A percentile compares a stretch with the other conserved stretches of the same genome.
Conservation (phyloP, 2,329 filamentous ascomycete genomes). For the Zasmidium angulare region DNA sequence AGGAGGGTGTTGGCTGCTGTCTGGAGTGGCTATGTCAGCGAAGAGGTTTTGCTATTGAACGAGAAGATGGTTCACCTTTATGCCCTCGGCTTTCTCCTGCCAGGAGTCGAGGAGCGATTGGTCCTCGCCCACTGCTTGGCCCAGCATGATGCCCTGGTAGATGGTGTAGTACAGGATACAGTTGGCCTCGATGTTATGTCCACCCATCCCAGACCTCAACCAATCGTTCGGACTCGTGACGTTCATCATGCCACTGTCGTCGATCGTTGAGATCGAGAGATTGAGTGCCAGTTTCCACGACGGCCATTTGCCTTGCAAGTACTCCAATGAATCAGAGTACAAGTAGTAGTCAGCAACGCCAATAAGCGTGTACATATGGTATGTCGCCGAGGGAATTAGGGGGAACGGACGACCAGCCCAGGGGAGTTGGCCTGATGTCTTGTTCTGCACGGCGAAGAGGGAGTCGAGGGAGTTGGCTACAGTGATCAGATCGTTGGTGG, state of each 20-base stretch:
- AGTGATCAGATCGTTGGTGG: conserved; percentile 44
- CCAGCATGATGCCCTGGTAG: conserved; percentile 53
- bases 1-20: conserved; percentile 51
- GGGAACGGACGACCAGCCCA: conserved; percentile 33
- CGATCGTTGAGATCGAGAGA: conserved; percentile 46
- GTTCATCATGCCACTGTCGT: conserved; percentile 47
- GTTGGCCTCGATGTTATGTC: conserved; percentile 50
- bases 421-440: conserved; percentile 30
- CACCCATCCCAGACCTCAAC: conserved; percentile 53
- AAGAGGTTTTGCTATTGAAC: no score
- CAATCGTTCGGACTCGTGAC: conserved; percentile 48
- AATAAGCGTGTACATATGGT: conserved; percentile 54
- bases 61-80: no score
- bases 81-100: conserved; percentile 39
- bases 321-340: conserved; percentile 39
- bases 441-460: conserved; percentile 30
- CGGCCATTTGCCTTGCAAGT: conserved; percentile 44
- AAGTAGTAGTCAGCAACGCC: conserved; percentile 47
- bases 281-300: conserved; percentile 45
- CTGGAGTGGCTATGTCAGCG: no score
- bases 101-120: conserved; percentile 37
- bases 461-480: conserved; percentile 34
- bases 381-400: conserved; percentile 50
- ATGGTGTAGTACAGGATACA: conserved; percentile 53
- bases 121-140: conserved; percentile 47